These are phyloP conservation scores for Lactarius akahatsu DNA, from an alignment of 768 basidiomycete genomes.

Conservation along the genomic window DNA sequence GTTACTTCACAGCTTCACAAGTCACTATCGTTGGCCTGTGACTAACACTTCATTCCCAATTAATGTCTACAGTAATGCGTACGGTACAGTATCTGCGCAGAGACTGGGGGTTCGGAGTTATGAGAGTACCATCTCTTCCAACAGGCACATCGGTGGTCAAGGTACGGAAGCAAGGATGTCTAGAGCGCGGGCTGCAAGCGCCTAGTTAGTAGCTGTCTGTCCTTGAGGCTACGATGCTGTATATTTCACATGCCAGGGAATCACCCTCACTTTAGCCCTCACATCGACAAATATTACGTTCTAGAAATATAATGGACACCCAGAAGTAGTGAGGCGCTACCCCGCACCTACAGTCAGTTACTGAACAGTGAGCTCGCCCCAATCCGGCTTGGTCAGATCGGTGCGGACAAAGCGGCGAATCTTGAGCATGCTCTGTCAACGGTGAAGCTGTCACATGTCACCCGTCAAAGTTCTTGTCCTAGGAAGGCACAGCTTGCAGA, in stretches of 20 bases:
- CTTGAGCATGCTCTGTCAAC: constrained; percentile 72
- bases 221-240: not conserved
- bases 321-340: not conserved
- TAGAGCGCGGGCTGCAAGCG: not conserved
- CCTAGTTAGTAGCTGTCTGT: not conserved
- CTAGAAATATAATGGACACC: not conserved
- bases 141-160: not conserved
- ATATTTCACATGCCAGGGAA: not conserved
- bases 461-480: not conserved
- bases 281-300: not conserved
- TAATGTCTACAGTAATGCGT: no score
- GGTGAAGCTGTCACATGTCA: constrained; percentile 26
- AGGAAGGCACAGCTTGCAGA: not conserved
- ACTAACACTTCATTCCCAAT: no score
- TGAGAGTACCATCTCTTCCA: not conserved
- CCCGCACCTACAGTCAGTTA: constrained; percentile 50
- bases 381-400: no score
- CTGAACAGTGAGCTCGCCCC: constrained; percentile 73
- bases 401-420: constrained; percentile 72
- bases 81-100: no score
- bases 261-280: not conserved
- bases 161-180: not conserved
- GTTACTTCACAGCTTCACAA: no score
- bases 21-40: no score
- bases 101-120: no score